phyloP scores from a whole-genome alignment of 192 early-diverging fungal genomes.

The Mortierella antarctica region DNA sequence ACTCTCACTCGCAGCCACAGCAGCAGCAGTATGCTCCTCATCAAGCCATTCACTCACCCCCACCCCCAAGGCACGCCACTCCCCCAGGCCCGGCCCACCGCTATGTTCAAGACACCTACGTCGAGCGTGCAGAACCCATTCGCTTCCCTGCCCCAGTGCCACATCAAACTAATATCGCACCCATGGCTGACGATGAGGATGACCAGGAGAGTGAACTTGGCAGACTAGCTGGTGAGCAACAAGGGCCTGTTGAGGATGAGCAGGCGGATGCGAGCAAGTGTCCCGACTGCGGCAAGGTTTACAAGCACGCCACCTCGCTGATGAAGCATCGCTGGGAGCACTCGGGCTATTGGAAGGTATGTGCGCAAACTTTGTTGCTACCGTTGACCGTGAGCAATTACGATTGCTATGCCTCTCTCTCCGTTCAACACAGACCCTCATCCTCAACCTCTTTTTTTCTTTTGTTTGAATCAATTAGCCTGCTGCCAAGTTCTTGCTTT shows the following conservation, averaged over 20 bases:
- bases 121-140: conserved; percentile 13
- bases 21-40: conserved; percentile 17
- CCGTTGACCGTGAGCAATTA: not conserved
- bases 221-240: not conserved
- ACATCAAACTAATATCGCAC: not conserved
- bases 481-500: conserved; percentile 64
- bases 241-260: not conserved
- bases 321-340: conserved; percentile 79
- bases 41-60: conserved; percentile 20
- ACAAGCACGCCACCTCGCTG: conserved; percentile 74
- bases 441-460: conserved; percentile 1
- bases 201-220: not conserved
- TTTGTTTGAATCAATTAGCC: conserved; percentile 4
- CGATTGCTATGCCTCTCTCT: not conserved
- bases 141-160: conserved; percentile 17
- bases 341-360: conserved; percentile 70
- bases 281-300: conserved; percentile 69
- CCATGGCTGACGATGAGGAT: conserved; percentile 10
- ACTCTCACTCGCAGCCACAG: conserved; percentile 29
- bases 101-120: conserved; percentile 23
- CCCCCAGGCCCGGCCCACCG: conserved; percentile 13
- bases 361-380: too few relatives aligned
- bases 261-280: conserved; percentile 49
- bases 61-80: conserved; percentile 21
- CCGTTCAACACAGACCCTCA: not conserved